Conservation (phyloP, 1,284 basidiomycete species). For the Ustilago bromivora region DNA sequence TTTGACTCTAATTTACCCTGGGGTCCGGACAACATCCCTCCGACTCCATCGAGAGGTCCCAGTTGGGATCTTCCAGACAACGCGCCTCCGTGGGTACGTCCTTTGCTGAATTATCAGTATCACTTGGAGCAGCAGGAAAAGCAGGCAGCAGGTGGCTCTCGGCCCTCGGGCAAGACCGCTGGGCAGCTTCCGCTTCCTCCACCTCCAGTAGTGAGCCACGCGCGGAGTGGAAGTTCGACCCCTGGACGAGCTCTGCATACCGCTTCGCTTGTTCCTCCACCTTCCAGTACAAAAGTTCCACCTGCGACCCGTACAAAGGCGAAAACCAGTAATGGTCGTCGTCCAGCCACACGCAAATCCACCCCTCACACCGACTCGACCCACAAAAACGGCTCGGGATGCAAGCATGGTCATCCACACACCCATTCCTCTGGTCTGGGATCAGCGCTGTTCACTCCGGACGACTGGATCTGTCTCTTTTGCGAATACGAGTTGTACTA, state of each 20-base stretch:
- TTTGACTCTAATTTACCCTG: not conserved
- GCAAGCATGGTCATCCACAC: conserved; percentile 26
- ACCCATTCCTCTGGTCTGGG: conserved; percentile 16
- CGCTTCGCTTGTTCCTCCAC: not conserved
- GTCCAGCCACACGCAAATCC: conserved; percentile 51
- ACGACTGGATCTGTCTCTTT: conserved; percentile 69
- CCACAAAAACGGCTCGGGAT: conserved; percentile 31
- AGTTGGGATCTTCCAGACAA: conserved; percentile 4
- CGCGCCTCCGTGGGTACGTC: conserved; percentile 17
- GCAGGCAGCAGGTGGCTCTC: not conserved
- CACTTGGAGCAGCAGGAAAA: not conserved
- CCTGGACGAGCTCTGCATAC: not conserved
- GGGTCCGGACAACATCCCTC: not conserved
- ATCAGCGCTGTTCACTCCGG: conserved; percentile 45
- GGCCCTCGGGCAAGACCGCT: not conserved
- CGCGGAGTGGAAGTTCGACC: conserved; percentile 9
- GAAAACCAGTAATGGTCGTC: conserved; percentile 16
- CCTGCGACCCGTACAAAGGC: conserved; percentile 3
- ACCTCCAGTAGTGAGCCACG: not conserved
- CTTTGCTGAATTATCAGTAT: conserved; percentile 10
- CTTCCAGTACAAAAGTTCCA: not conserved
- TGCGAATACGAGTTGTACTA: conserved; percentile 71
- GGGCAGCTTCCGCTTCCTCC: not conserved
- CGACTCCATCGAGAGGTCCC: not conserved
- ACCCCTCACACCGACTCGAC: conserved; percentile 51